Evolutionary conservation across 2,329 filamentous ascomycete genomes (phyloP), one percentile per base, ranked within the genome.

Genomic region (Fusarium phyllophilum): DNA sequence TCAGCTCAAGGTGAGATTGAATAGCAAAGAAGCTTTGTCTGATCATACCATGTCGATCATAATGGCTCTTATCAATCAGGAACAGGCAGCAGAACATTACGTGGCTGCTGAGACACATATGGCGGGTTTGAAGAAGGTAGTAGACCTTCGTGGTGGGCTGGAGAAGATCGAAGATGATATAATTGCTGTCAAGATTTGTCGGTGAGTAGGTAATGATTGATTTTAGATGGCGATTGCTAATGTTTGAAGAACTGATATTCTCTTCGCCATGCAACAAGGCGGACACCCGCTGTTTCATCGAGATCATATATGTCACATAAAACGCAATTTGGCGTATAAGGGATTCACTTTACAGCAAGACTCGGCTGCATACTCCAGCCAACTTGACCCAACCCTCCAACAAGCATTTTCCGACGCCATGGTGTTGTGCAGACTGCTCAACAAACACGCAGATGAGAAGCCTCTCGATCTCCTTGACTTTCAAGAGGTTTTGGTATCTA

Each of bases 351-450:
- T 62, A 5, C 18, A 45, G 18, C n/a, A 15, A 6, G 15, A 18
- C 6, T 26, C 13, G 1, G 9, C 17, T 22, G 5, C 3, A 2
- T 3, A n/a, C 14, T 7, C 7, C 6, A 1, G 0, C 0, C n/a
- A 9, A 4, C 20, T 62, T 3, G 10, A 22, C 2, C 1, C 11
- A 14, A 4, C 1, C 1, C 8, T 68, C 0, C 9, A n/a, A 33
- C 13, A 44, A n/a, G n/a, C 26, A 4, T 62, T 63, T 0, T 31
- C 13, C 0, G 64, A 68, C n/a, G 2, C 34, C 0, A 20, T 55
- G 17, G 48, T 38, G 1, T 14, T 68, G 12, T 68, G 66, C 26
- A 49, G 10, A 4, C 26, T 68, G 1, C 39, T 68, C 20, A 62
- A 68, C 36, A 29, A 63, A 4, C 48, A 68, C 17, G 22, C 29